Conservation (phyloP, 768 basidiomycete species). For the Amanita jacksonii region DNA sequence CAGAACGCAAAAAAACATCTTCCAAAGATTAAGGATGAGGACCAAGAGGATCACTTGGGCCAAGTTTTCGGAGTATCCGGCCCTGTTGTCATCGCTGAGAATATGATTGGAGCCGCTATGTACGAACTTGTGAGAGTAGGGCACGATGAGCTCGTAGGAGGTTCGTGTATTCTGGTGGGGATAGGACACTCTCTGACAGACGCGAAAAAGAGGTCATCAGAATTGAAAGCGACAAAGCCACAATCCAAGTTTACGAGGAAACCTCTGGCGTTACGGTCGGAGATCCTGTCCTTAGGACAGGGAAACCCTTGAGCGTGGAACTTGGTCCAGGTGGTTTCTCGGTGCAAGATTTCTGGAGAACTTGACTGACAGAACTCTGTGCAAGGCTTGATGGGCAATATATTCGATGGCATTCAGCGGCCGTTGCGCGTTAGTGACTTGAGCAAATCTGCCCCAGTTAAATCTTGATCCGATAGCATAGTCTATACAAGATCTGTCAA, state of each 20-base stretch:
- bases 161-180: slow-evolving; percentile 30
- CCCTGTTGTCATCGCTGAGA: slow-evolving; percentile 94
- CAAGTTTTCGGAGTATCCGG: slow-evolving; percentile 94
- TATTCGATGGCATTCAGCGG: slow-evolving; percentile 95
- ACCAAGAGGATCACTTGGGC: slow-evolving; percentile 79
- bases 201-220: slow-evolving; percentile 85
- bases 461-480: slow-evolving; percentile 16
- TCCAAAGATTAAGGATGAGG: slow-evolving; percentile 84
- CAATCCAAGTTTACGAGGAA: slow-evolving; percentile 99
- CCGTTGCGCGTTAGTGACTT: slow-evolving; percentile 62
- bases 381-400: slow-evolving; percentile 99
- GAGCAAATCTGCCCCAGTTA: not conserved
- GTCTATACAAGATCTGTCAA: slow-evolving; percentile 93
- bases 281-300: slow-evolving; percentile 94
- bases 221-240: slow-evolving; percentile 96
- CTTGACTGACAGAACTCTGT: not conserved
- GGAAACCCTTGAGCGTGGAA: slow-evolving; percentile 96
- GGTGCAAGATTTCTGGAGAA: not conserved
- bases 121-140: slow-evolving; percentile 97
- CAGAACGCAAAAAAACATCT: slow-evolving; percentile 85
- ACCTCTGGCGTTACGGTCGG: slow-evolving; percentile 98
- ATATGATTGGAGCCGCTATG: slow-evolving; percentile 95
- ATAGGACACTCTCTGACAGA: slow-evolving; percentile 9
- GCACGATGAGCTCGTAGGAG: slow-evolving; percentile 96
- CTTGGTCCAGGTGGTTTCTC: slow-evolving; percentile 80